Percentiles rank a stretch among this genome's conserved stretches.
Conservation (phyloP, 805 yeast genomes). For the Candida orba region DNA sequence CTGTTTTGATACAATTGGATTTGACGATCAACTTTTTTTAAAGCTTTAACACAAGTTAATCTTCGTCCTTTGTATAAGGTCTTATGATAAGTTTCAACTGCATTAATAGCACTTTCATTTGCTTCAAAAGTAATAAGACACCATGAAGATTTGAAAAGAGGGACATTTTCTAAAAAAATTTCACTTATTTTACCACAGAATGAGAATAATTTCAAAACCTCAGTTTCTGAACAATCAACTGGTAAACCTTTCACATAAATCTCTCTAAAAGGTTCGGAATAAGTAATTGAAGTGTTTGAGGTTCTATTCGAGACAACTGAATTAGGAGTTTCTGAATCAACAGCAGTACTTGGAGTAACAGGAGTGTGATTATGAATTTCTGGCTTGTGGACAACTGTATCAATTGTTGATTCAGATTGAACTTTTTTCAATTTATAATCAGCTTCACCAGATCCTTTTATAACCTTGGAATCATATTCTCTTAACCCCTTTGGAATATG, state of each 20-base stretch:
- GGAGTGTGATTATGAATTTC: constrained; percentile 1
- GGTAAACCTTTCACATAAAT: constrained; percentile 47
- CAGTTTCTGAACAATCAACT: constrained; percentile 29
- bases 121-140: constrained; percentile 43
- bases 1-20: constrained; percentile 1
- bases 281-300: neutral
- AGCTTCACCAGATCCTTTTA: neutral
- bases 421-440: neutral
- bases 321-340: neutral
- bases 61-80: constrained; percentile 22
- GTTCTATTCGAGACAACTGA: neutral
- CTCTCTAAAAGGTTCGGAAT: constrained; percentile 11
- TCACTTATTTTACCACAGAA: constrained; percentile 43
- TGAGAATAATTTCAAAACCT: constrained; percentile 36
- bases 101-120: constrained; percentile 39
- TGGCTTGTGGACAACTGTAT: constrained; percentile 1
- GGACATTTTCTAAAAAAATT: constrained; percentile 42
- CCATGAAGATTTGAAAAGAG: constrained; percentile 28
- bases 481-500: constrained; percentile 29
- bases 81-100: constrained; percentile 30
- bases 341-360: neutral
- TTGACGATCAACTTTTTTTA: constrained; percentile 18
- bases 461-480: constrained; percentile 2
- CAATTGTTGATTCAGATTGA: constrained; percentile 3
- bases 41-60: constrained; percentile 25